These are phyloP conservation scores for Acanthamoeba royreba DNA, from an alignment of 208 protist genomes.

Conservation along the genomic window DNA sequence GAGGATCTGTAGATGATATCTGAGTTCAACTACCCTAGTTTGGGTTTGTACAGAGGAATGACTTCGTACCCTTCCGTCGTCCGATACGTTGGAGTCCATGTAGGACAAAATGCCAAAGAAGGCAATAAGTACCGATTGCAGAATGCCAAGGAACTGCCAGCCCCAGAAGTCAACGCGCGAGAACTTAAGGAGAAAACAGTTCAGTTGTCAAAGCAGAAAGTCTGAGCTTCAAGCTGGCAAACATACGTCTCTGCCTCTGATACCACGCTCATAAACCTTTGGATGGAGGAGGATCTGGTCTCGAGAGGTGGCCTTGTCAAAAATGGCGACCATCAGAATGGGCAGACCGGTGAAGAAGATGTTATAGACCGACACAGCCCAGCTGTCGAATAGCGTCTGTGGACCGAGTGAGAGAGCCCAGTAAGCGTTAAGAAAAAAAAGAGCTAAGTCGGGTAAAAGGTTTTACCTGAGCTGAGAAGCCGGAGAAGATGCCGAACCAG, in stretches of 20 bases:
- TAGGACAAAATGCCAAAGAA: slow-evolving; percentile 30
- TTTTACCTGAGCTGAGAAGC: slow-evolving; percentile 89
- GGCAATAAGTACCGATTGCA: slow-evolving; percentile 21
- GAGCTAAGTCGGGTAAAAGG: background rate
- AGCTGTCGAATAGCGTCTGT: slow-evolving; percentile 62
- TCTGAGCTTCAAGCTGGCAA: background rate
- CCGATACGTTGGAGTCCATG: background rate
- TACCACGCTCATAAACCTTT: slow-evolving; percentile 9
- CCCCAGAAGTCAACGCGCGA: background rate
- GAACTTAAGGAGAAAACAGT: background rate
- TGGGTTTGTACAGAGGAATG: background rate
- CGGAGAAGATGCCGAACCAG: slow-evolving; percentile 86
- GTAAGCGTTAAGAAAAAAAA: background rate
- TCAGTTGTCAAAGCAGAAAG: background rate
- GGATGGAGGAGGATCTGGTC: background rate
- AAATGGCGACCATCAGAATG: slow-evolving; percentile 79
- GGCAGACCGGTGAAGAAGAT: slow-evolving; percentile 84
- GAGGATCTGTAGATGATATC: background rate
- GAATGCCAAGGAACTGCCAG: slow-evolving; percentile 31
- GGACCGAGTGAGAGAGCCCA: background rate
- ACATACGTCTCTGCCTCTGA: slow-evolving; percentile 29
- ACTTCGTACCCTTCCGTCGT: background rate
- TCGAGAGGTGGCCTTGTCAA: slow-evolving; percentile 74
- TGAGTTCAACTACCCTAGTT: background rate
- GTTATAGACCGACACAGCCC: slow-evolving; percentile 76